Evolutionary conservation across 208 protist genomes (phyloP).

Genomic region (Porcisia deanei): DNA sequence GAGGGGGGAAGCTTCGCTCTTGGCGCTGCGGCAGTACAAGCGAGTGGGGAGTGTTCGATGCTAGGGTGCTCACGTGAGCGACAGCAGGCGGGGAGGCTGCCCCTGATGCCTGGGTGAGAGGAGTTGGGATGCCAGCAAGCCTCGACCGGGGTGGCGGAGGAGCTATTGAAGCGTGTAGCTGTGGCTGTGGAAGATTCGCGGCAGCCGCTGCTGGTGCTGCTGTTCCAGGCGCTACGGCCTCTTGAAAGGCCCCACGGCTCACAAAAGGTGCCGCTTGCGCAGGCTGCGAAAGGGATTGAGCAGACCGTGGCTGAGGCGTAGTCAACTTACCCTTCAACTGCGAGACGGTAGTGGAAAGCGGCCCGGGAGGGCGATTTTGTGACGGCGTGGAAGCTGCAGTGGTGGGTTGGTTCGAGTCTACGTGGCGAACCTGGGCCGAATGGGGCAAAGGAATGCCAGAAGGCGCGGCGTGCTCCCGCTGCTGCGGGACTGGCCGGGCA

Average conservation of each 20-base stretch:
- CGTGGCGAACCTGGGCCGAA: conserved; percentile 4
- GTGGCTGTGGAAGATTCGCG: neutral
- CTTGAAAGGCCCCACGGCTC: neutral
- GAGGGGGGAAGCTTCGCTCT: neutral
- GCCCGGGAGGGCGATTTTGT: neutral
- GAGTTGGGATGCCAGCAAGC: neutral
- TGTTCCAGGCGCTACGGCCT: neutral
- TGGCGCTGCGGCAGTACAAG: neutral
- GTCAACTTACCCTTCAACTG: neutral
- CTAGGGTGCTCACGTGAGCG: neutral
- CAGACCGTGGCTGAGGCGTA: neutral
- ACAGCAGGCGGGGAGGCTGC: neutral
- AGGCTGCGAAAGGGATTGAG: conserved; percentile 1
- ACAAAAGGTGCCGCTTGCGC: neutral
- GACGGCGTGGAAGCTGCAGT: neutral
- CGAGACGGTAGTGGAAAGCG: neutral
- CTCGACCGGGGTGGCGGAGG: neutral
- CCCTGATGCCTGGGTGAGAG: neutral
- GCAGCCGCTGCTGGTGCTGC: neutral
- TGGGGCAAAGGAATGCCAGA: neutral
- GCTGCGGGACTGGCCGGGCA: neutral
- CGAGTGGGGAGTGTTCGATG: neutral
- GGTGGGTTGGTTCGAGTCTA: conserved; percentile 1
- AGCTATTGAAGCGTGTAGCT: neutral
- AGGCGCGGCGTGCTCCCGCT: neutral